Percentiles rank a stretch among this genome's conserved stretches.
These are phyloP conservation scores for Protomyces macrosporus DNA, from an alignment of 1,139 yeast genomes.

Conservation along the genomic window DNA sequence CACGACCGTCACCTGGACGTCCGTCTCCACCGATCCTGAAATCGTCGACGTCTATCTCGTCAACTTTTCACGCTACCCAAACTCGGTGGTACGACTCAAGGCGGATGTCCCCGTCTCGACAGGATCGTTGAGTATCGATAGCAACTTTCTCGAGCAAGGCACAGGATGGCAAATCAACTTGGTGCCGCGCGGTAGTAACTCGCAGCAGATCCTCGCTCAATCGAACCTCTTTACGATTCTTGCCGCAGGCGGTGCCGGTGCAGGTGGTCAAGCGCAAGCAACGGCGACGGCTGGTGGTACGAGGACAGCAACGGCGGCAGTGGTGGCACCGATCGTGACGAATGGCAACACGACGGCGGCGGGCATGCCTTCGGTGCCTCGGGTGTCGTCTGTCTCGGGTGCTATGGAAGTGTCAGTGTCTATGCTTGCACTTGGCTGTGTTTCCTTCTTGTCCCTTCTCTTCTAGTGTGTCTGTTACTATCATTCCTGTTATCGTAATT, in stretches of 20 bases:
- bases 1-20: conserved; percentile 18
- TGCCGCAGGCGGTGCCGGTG: neutral
- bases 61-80: conserved; percentile 22
- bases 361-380: neutral
- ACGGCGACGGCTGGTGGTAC: neutral
- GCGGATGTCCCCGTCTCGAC: conserved; percentile 4
- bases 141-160: conserved; percentile 3
- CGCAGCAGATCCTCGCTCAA: conserved; percentile 24
- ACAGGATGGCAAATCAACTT: conserved; percentile 22
- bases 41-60: conserved; percentile 16
- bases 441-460: neutral
- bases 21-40: conserved; percentile 18
- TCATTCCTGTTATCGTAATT: neutral
- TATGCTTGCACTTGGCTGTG: neutral
- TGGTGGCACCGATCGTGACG: neutral
- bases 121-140: conserved; percentile 2
- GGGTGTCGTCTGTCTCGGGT: neutral
- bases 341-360: neutral
- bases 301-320: neutral
- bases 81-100: neutral
- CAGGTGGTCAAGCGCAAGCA: neutral
- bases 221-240: conserved; percentile 16
- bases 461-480: neutral
- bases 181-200: conserved; percentile 6
- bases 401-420: neutral